These are phyloP conservation scores for Sphaerosporella brunnea DNA, from an alignment of 495 filamentous ascomycete species.

Conservation along the genomic window DNA sequence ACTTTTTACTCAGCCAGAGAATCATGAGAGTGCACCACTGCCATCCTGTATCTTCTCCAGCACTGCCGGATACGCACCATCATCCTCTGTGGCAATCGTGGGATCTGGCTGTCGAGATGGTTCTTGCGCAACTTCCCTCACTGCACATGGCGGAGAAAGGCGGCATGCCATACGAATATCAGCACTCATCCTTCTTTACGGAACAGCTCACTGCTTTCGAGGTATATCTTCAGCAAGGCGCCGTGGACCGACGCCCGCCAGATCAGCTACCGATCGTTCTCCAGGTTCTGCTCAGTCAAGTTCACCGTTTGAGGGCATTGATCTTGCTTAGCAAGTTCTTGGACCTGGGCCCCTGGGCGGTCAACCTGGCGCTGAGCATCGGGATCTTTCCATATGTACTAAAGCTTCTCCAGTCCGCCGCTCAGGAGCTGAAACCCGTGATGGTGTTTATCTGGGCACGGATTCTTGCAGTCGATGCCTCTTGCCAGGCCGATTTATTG, in stretches of 20 bases:
- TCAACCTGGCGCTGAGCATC: slow-evolving; percentile 87
- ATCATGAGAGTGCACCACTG: slow-evolving; percentile 93
- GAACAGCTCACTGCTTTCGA: slow-evolving; percentile 97
- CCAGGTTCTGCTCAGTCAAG: slow-evolving; percentile 88
- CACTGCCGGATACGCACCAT: slow-evolving; percentile 76
- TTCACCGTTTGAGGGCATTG: slow-evolving; percentile 78
- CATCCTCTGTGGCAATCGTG: slow-evolving; percentile 94
- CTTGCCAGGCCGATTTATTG: slow-evolving; percentile 77
- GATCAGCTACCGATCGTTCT: slow-evolving; percentile 92
- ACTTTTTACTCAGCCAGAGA: slow-evolving; percentile 84
- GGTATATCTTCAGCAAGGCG: slow-evolving; percentile 80
- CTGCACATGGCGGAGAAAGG: slow-evolving; percentile 55
- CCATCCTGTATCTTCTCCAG: slow-evolving; percentile 74
- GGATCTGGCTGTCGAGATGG: slow-evolving; percentile 94
- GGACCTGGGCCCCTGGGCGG: slow-evolving; percentile 92
- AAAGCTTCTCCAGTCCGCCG: slow-evolving; percentile 87
- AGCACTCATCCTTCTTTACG: slow-evolving; percentile 88
- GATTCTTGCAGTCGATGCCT: slow-evolving; percentile 85
- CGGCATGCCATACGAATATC: slow-evolving; percentile 65
- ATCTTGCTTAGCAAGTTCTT: slow-evolving; percentile 87
- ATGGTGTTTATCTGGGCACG: slow-evolving; percentile 99
- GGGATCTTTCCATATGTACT: slow-evolving; percentile 98
- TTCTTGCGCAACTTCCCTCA: slow-evolving; percentile 75
- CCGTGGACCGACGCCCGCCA: slow-evolving; percentile 64
- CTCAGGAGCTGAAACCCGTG: slow-evolving; percentile 83